These are phyloP conservation scores for Eustoma russellianum DNA, from an alignment of 257 asterid genomes.

Conservation along the genomic window DNA sequence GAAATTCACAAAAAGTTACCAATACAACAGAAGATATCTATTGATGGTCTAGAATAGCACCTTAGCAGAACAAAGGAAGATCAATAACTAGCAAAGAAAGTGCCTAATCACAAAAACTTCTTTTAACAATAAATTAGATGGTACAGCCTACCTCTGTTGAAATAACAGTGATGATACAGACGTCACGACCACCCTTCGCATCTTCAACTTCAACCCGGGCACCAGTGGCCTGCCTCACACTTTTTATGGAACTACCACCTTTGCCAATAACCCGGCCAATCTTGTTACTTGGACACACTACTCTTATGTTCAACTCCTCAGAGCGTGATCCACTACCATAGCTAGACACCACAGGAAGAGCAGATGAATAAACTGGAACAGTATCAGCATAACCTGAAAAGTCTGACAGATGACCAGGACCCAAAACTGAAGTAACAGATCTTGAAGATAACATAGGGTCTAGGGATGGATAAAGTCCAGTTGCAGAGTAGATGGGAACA, in stretches of 20 bases:
- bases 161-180: conserved; percentile 61
- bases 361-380: conserved; percentile 73
- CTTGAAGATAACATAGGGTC: conserved; percentile 46
- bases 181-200: conserved; percentile 52
- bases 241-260: conserved; percentile 71
- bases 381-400: conserved; percentile 58
- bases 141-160: conserved; percentile 60
- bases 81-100: too few relatives aligned
- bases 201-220: conserved; percentile 87
- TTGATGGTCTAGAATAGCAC: too few relatives aligned
- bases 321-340: conserved; percentile 44
- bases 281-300: conserved; percentile 65
- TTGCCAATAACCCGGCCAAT: conserved; percentile 94
- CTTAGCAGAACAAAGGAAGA: too few relatives aligned
- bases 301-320: conserved; percentile 61
- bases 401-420: conserved; percentile 51
- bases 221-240: conserved; percentile 78
- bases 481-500: conserved; percentile 69
- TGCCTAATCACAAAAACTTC: neutral
- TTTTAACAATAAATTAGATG: neutral
- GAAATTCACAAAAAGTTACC: too few relatives aligned
- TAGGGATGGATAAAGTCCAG: conserved; percentile 60
- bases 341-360: conserved; percentile 76
- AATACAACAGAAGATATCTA: too few relatives aligned
- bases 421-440: conserved; percentile 56